A percentile compares a stretch with the other conserved stretches of the same genome.
phyloP scores from a whole-genome alignment of 176 grass and related monocot species.

The Carex littledalei region DNA sequence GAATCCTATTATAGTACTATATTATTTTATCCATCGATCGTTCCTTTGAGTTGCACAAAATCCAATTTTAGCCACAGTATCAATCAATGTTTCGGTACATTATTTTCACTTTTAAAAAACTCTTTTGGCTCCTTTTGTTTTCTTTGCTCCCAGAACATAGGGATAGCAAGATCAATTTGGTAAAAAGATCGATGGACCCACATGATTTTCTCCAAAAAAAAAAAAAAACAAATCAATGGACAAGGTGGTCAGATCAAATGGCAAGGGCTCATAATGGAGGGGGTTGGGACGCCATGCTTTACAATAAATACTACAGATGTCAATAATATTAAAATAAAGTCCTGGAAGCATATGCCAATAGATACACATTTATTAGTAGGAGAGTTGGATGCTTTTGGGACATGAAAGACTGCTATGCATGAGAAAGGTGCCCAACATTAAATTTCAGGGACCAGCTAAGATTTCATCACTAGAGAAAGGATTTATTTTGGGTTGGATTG shows the following conservation, averaged over 20 bases:
- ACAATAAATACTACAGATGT: neutral
- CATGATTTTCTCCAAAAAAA: too few relatives aligned
- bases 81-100: neutral
- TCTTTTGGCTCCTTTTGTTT: neutral
- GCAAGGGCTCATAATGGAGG: neutral
- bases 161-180: neutral
- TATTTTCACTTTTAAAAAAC: neutral
- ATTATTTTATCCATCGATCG: too few relatives aligned
- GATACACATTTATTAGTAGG: constrained; percentile 3
- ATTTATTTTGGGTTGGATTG: neutral
- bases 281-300: neutral
- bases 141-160: neutral
- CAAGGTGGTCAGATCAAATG: neutral
- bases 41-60: neutral
- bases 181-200: neutral
- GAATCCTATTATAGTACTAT: too few relatives aligned
- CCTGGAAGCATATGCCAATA: neutral
- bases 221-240: neutral
- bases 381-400: neutral
- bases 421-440: neutral
- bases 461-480: neutral
- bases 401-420: neutral
- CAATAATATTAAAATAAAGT: neutral
- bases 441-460: neutral
- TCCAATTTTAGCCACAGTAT: neutral